Evolutionary conservation across 2,329 filamentous ascomycete species (phyloP), one percentile per base, ranked within the genome.

Genomic region (Epichloe hybrida): DNA sequence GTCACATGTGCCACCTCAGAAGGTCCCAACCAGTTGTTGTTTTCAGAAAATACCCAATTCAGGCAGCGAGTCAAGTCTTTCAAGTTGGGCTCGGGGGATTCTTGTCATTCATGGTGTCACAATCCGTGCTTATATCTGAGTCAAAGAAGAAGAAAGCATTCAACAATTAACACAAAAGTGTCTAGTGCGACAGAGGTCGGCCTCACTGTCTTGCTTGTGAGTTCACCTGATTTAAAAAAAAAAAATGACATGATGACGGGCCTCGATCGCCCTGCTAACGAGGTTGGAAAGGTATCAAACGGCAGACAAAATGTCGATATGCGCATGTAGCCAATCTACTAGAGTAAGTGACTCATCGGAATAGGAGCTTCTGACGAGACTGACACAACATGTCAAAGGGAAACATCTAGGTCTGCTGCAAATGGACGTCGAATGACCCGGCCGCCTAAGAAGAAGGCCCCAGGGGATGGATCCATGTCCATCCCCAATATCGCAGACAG

Each of bases 301-400:
- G 86, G 43, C 84, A 88, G 62, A 86, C 84, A 0, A 74, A 79
- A 56, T 91, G 86, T 67, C 77, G 75, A 65, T 90, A 90, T 69
- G 86, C 84, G 0, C 78, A 80, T 47, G 82, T 88, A 34, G 86
- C 86, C 44, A 87, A 88, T 61, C 69, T 89, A 39, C 77, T 90
- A 42, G 84, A 88, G 81, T 86, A 70, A 66, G 80, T 71, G 34
- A n/a, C n/a, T 39, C 6, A 1, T 21, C 4, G 17, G 6, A 35
- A 5, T 13, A 34, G 4, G 17, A 36, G 38, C 31, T 43, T 17
- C 55, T 59, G 34, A 55, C 53, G 12, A 44, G 54, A 35, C 35
- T 43, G 7, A 44, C 15, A 11, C 21, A 20, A 45, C 9, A 7
- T 34, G 34, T 49, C 45, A 12, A 6, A 82, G 79, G 62, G 78